Conservation (phyloP, 2,329 filamentous ascomycete genomes). For the Ceratocystis smalleyi region DNA sequence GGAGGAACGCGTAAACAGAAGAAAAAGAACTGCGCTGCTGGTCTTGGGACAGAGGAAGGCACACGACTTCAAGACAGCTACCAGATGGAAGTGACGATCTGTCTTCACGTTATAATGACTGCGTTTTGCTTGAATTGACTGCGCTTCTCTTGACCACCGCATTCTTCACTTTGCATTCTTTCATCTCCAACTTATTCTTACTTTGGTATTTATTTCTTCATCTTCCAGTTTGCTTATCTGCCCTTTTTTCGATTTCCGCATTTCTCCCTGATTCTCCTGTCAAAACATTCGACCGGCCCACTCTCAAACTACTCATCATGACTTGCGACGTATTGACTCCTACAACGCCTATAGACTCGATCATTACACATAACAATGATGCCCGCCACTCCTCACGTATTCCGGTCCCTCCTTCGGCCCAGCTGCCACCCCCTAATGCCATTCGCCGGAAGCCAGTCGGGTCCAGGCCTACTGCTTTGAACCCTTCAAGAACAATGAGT, state of each 20-base stretch:
- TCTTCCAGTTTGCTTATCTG: not conserved
- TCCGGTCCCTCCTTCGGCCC: not conserved
- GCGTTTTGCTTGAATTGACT: not conserved
- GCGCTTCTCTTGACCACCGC: not conserved
- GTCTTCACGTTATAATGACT: not conserved
- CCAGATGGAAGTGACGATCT: not conserved
- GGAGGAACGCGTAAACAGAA: not conserved
- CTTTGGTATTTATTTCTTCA: not conserved
- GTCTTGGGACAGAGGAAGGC: not conserved
- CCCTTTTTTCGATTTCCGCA: not conserved
- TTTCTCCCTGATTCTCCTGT: not conserved
- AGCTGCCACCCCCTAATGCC: not conserved
- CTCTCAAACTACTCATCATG: not conserved
- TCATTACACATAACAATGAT: not conserved
- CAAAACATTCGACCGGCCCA: not conserved
- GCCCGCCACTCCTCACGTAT: not conserved
- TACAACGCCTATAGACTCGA: not conserved
- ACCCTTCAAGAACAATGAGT: not conserved
- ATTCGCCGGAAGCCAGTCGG: not conserved
- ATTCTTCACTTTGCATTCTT: not conserved
- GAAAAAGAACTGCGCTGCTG: not conserved
- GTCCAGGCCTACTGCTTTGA: not conserved
- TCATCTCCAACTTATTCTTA: slow-evolving; percentile 1
- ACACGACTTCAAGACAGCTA: not conserved
- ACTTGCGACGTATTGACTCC: not conserved